phyloP scores from a whole-genome alignment of 495 filamentous ascomycete species.

The Talaromyces thailandensis region DNA sequence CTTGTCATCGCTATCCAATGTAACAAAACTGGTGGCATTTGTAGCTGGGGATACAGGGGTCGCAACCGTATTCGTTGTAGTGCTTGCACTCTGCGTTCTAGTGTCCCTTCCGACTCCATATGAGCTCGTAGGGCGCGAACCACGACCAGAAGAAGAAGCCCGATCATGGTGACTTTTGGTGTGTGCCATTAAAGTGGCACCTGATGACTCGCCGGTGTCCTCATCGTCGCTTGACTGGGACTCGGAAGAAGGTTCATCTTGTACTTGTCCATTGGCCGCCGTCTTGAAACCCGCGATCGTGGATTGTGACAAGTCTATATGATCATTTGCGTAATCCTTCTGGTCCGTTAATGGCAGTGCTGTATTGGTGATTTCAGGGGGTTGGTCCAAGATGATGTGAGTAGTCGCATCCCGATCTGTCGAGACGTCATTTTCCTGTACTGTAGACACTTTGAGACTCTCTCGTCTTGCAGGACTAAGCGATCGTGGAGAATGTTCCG shows the following conservation, averaged over 20 bases:
- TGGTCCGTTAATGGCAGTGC: background rate
- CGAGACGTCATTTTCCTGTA: background rate
- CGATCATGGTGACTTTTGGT: slow-evolving; percentile 24
- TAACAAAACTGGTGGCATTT: slow-evolving; percentile 43
- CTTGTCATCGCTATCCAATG: slow-evolving; percentile 40
- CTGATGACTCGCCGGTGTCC: slow-evolving; percentile 11
- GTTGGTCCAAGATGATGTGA: slow-evolving; percentile 4
- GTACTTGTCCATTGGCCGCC: background rate
- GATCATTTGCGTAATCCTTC: background rate
- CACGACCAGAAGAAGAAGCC: slow-evolving; percentile 21
- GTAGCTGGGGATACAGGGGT: slow-evolving; percentile 39
- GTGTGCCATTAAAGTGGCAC: slow-evolving; percentile 17
- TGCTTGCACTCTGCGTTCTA: slow-evolving; percentile 33
- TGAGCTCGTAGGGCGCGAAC: slow-evolving; percentile 26
- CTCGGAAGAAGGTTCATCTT: background rate
- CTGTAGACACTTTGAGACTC: background rate
- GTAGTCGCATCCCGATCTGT: background rate
- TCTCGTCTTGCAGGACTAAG: slow-evolving; percentile 1
- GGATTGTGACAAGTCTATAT: slow-evolving; percentile 1
- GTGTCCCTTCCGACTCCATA: slow-evolving; percentile 33
- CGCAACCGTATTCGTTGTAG: slow-evolving; percentile 34
- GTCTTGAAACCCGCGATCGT: slow-evolving; percentile 2
- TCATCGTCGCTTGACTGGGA: background rate
- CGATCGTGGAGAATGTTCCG: slow-evolving; percentile 1
- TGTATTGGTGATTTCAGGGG: background rate